phyloP scores from a whole-genome alignment of 192 early-diverging fungal genomes.

The Backusella westeae region DNA sequence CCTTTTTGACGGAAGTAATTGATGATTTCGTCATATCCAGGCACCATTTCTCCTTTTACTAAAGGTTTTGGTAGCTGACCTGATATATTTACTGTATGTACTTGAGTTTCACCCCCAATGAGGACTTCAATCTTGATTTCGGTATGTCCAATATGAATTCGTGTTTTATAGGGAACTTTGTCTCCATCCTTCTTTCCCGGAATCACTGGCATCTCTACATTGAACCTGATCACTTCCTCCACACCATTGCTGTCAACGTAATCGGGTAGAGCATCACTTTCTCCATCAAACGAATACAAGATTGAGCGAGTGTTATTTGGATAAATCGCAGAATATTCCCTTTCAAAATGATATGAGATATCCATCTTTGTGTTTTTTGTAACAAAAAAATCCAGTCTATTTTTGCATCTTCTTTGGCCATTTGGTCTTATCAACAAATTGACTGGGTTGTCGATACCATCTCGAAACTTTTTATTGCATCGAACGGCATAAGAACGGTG shows the following conservation, averaged over 20 bases:
- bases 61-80: background rate
- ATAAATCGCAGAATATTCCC: background rate
- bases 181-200: background rate
- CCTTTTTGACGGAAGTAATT: background rate
- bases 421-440: background rate
- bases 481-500: constrained; percentile 36
- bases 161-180: background rate
- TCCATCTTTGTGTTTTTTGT: background rate
- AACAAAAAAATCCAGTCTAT: background rate
- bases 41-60: background rate
- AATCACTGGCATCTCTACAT: background rate
- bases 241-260: background rate
- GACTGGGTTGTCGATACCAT: background rate
- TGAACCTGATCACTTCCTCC: background rate
- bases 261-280: background rate
- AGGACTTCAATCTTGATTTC: background rate
- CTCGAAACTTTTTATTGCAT: background rate
- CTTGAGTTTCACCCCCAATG: background rate
- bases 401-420: background rate
- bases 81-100: background rate
- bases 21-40: background rate
- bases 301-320: background rate
- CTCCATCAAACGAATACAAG: background rate
- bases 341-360: background rate
- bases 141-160: background rate